Conservation (phyloP, 2,329 filamentous ascomycete species). For the Colletotrichum orbiculare region DNA sequence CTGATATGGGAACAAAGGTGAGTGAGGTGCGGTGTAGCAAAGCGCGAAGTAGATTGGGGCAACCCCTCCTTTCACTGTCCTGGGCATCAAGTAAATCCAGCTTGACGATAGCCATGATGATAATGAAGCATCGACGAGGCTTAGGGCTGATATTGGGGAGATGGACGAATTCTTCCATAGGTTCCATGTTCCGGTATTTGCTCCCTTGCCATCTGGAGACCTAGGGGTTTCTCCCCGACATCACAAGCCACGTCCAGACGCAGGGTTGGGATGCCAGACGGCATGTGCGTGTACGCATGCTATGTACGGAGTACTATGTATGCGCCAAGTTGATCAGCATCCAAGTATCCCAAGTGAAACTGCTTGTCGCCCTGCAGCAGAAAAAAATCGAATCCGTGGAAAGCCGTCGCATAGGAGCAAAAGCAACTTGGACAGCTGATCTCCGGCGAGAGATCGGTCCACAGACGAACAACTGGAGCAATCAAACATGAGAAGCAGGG, state of each 20-base stretch:
- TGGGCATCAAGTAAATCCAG: too few relatives aligned
- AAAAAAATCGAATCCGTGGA: slow-evolving; percentile 1
- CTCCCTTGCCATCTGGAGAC: too few relatives aligned
- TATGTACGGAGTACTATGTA: too few relatives aligned
- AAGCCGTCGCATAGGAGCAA: slow-evolving; percentile 10
- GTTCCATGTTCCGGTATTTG: too few relatives aligned
- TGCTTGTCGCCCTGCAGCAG: neutral
- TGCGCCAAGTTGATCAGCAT: neutral
- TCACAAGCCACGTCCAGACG: neutral
- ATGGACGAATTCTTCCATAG: too few relatives aligned
- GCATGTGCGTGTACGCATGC: too few relatives aligned
- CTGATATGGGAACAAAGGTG: slow-evolving; percentile 18
- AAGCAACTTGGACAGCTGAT: slow-evolving; percentile 9
- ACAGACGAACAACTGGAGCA: slow-evolving; percentile 10
- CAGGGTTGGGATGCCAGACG: neutral
- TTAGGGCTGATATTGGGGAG: too few relatives aligned
- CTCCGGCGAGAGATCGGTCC: slow-evolving; percentile 9
- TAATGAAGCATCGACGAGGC: too few relatives aligned
- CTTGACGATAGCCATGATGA: too few relatives aligned
- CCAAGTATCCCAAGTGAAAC: neutral
- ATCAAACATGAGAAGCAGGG: slow-evolving; percentile 9
- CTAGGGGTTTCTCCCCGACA: neutral
- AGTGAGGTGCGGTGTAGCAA: neutral
- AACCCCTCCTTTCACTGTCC: too few relatives aligned
- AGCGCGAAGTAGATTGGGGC: too few relatives aligned